These are phyloP conservation scores for Diatrype stigma DNA, from an alignment of 2,329 filamentous ascomycete species.

Conservation along the genomic window DNA sequence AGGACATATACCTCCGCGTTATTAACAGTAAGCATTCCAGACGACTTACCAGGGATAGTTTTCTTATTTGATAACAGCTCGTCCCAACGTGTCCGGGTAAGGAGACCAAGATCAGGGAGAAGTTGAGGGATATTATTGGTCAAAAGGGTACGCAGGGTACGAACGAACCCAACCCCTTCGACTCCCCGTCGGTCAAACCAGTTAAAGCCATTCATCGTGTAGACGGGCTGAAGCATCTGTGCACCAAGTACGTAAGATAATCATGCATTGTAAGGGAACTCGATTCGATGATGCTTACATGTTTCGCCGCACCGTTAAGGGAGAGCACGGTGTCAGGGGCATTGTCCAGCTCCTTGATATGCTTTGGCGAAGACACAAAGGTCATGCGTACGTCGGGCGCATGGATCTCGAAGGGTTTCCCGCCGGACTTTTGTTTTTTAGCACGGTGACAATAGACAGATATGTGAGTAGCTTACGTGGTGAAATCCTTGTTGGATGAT, in stretches of 20 bases:
- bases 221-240: constrained; percentile 17
- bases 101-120: constrained; percentile 1
- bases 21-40: too few species aligned
- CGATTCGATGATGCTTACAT: constrained; percentile 6
- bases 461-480: not conserved
- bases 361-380: constrained; percentile 4
- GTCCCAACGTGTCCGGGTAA: not conserved
- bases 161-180: constrained; percentile 23
- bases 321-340: constrained; percentile 11
- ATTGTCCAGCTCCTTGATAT: constrained; percentile 14
- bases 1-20: too few species aligned
- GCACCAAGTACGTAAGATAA: not conserved
- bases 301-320: constrained; percentile 12
- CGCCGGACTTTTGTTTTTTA: constrained; percentile 1
- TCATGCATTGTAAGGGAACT: not conserved
- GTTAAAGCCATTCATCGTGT: constrained; percentile 25
- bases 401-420: constrained; percentile 1
- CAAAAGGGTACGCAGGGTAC: constrained; percentile 14
- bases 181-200: constrained; percentile 24
- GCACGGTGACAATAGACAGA: not conserved
- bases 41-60: too few species aligned
- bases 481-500: constrained; percentile 1
- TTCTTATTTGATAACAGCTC: too few species aligned
- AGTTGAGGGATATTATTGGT: constrained; percentile 15
- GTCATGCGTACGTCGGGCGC: constrained; percentile 6